Evolutionary conservation across 352 stramenopile species (phyloP).

Genomic region (Phytophthora crassamura): DNA sequence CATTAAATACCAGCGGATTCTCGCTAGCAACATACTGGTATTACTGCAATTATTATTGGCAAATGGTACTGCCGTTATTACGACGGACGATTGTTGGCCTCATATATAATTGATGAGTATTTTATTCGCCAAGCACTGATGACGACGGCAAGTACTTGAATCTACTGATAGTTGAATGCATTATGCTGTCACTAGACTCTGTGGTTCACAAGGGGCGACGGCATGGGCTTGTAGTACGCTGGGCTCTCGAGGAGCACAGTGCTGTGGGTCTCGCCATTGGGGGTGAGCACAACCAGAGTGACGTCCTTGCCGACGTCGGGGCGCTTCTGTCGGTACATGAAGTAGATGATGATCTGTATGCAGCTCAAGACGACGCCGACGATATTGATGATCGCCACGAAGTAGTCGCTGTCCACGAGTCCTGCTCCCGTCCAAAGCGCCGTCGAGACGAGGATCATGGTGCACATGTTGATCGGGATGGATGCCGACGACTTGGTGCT

Average conservation of each 20-base stretch:
- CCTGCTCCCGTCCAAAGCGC: slow-evolving; percentile 28
- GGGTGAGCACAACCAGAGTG: slow-evolving; percentile 1
- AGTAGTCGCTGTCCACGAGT: slow-evolving; percentile 32
- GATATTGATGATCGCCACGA: slow-evolving; percentile 31
- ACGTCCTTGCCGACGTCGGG: slow-evolving; percentile 9
- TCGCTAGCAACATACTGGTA: no score
- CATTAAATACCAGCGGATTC: no score
- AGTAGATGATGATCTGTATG: slow-evolving; percentile 58
- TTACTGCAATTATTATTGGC: no score
- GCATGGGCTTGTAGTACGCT: slow-evolving; percentile 24
- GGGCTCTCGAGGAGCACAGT: slow-evolving; percentile 24
- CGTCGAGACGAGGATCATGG: slow-evolving; percentile 25
- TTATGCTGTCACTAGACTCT: slow-evolving; percentile 8
- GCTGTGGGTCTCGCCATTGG: slow-evolving; percentile 6
- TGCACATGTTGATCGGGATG: slow-evolving; percentile 41
- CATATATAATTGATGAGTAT: no score
- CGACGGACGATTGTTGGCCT: no score
- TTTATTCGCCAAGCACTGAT: no score
- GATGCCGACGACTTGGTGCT: slow-evolving; percentile 32
- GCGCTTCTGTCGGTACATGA: slow-evolving; percentile 36
- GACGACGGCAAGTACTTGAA: no score
- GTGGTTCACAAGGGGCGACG: slow-evolving; percentile 15
- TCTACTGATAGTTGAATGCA: slow-evolving; percentile 1
- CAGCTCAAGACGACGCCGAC: slow-evolving; percentile 45
- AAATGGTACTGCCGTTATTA: no score